phyloP scores from a whole-genome alignment of 345 rosid genomes.

The Salix udensis region DNA sequence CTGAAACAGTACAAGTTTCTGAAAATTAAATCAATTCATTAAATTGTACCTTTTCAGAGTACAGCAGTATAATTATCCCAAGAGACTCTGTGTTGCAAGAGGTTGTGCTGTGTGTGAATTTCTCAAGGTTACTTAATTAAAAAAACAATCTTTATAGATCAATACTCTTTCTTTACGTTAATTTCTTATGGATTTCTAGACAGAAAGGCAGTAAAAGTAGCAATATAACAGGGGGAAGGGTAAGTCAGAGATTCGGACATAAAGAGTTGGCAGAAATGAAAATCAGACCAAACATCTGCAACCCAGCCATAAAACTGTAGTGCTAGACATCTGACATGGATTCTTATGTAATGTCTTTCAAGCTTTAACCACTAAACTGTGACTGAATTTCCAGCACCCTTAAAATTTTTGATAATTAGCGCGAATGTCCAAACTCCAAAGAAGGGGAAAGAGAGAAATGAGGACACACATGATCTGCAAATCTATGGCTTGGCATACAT shows the following conservation, averaged over 20 bases:
- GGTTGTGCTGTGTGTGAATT: neutral
- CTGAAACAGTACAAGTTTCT: neutral
- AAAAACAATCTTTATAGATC: neutral
- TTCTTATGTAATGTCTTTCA: slow-evolving; percentile 16
- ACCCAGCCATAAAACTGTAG: neutral
- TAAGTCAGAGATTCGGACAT: slow-evolving; percentile 18
- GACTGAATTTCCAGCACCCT: slow-evolving; percentile 7
- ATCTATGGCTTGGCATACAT: slow-evolving; percentile 27
- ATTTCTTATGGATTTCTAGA: neutral
- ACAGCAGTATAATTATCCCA: neutral
- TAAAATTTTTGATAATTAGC: neutral
- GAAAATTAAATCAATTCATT: neutral
- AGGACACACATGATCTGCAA: slow-evolving; percentile 13
- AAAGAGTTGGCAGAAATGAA: slow-evolving; percentile 4
- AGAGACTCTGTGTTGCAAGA: neutral
- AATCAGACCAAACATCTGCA: slow-evolving; percentile 23
- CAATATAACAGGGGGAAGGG: slow-evolving; percentile 1
- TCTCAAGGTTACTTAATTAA: neutral
- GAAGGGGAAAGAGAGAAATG: neutral
- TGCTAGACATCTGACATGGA: slow-evolving; percentile 24
- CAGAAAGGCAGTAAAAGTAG: slow-evolving; percentile 25
- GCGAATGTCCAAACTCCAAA: neutral
- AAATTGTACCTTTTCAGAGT: neutral
- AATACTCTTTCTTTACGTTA: neutral
- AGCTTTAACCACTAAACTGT: slow-evolving; percentile 11